These are phyloP conservation scores for Wakefieldia striispora DNA, from an alignment of 768 basidiomycete genomes.

Conservation along the genomic window DNA sequence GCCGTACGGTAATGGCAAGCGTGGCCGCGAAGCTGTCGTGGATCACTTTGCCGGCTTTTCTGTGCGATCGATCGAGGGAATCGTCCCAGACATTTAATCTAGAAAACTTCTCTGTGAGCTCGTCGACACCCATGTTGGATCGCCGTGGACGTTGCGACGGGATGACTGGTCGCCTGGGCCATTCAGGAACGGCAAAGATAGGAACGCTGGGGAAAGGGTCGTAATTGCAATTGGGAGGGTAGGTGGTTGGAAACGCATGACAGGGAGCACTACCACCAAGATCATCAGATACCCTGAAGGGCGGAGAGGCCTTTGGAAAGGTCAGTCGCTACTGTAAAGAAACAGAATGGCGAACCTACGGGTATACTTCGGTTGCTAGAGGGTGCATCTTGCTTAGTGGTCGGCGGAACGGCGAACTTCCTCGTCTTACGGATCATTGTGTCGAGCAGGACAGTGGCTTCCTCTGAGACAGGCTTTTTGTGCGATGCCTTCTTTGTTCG, in stretches of 20 bases:
- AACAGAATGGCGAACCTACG: no score
- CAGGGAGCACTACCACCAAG: no score
- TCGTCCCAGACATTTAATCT: constrained; percentile 10
- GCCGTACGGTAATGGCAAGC: constrained; percentile 14
- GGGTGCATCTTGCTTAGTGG: constrained; percentile 2
- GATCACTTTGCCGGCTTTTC: not conserved
- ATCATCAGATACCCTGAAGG: constrained; percentile 1
- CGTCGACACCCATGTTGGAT: not conserved
- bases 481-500: constrained; percentile 28
- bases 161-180: constrained; percentile 7
- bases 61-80: not conserved
- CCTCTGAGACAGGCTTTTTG: constrained; percentile 17
- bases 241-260: constrained; percentile 24
- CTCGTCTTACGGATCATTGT: constrained; percentile 24
- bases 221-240: constrained; percentile 14
- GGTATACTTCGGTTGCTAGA: constrained; percentile 1
- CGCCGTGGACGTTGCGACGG: not conserved
- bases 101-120: constrained; percentile 8
- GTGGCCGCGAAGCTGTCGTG: not conserved
- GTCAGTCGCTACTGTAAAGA: not conserved
- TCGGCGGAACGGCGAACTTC: constrained; percentile 21
- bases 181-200: constrained; percentile 1
- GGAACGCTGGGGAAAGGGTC: constrained; percentile 17
- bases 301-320: not conserved
- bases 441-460: constrained; percentile 22